phyloP scores from a whole-genome alignment of 148 eudicot genomes.

The Suaeda aralocaspica region DNA sequence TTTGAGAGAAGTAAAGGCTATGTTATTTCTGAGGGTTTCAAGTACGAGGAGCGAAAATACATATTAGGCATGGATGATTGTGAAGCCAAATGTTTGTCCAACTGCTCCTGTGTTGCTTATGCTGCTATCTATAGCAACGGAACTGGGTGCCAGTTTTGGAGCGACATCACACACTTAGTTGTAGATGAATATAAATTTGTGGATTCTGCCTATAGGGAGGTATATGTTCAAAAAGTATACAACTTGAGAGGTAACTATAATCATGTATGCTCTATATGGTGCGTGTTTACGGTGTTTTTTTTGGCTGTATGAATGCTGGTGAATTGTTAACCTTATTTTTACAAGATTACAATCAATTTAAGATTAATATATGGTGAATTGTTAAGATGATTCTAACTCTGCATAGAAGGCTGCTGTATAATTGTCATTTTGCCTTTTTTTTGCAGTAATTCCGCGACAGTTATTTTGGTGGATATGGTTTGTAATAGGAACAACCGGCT shows the following conservation, averaged over 20 bases:
- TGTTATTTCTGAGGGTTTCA: constrained; percentile 13
- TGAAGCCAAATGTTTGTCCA: constrained; percentile 29
- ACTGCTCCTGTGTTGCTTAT: constrained; percentile 41
- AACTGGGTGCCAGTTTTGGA: constrained; percentile 42
- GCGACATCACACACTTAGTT: constrained; percentile 5
- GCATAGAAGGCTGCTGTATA: not conserved
- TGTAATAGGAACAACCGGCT: constrained; percentile 12
- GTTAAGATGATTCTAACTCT: too few relatives aligned
- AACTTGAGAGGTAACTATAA: not conserved
- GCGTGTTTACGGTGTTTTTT: too few relatives aligned
- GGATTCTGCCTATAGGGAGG: not conserved
- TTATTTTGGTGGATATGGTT: constrained; percentile 22
- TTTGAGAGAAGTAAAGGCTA: constrained; percentile 20
- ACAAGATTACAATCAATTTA: too few relatives aligned
- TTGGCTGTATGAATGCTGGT: too few relatives aligned
- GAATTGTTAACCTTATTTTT: too few relatives aligned
- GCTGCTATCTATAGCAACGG: constrained; percentile 29
- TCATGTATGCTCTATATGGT: too few relatives aligned
- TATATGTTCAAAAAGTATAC: constrained; percentile 7
- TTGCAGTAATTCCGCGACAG: not conserved
- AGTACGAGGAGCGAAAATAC: constrained; percentile 6
- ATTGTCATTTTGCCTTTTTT: not conserved
- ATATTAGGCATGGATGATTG: constrained; percentile 35
- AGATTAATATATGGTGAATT: too few relatives aligned
- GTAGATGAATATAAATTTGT: not conserved